Conservation (phyloP, 1,284 basidiomycete species). For the Microbotryum violaceum region DNA sequence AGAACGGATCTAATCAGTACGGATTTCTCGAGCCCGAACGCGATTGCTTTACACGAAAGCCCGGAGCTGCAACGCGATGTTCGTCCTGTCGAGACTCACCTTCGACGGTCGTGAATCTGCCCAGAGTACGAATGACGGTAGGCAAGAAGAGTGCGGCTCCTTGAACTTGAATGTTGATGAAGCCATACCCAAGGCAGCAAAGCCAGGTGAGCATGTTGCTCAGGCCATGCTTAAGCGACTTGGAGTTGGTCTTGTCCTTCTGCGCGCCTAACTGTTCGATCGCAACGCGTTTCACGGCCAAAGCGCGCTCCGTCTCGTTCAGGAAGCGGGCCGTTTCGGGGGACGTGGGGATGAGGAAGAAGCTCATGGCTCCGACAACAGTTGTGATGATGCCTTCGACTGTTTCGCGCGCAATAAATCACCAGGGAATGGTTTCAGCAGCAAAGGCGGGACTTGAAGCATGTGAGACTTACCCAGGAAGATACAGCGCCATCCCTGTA, state of each 20-base stretch:
- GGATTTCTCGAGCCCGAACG: too few relatives aligned
- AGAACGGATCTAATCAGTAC: not conserved
- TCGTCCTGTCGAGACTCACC: conserved; percentile 8
- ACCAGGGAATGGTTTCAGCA: not conserved
- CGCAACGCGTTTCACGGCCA: conserved; percentile 27
- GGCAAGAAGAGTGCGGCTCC: conserved; percentile 38
- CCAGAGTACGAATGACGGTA: conserved; percentile 30
- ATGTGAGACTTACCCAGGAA: conserved; percentile 26
- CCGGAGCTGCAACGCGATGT: too few relatives aligned
- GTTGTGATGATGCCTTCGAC: conserved; percentile 40
- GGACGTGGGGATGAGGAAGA: conserved; percentile 38
- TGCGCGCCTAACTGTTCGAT: conserved; percentile 24
- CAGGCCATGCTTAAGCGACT: conserved; percentile 22
- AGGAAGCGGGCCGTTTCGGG: conserved; percentile 39
- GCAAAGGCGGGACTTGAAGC: not conserved
- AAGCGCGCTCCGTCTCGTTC: conserved; percentile 36
- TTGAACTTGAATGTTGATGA: conserved; percentile 35
- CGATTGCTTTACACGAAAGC: too few relatives aligned
- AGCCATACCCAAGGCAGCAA: conserved; percentile 30
- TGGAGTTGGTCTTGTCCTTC: conserved; percentile 31
- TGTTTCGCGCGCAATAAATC: not conserved
- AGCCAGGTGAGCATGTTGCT: conserved; percentile 18
- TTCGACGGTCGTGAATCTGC: conserved; percentile 17
- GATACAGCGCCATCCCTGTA: conserved; percentile 39
- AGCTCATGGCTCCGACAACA: conserved; percentile 37